Base-by-base conservation (phyloP, 306 rosid species). In the Alnus glutinosa region DNA sequence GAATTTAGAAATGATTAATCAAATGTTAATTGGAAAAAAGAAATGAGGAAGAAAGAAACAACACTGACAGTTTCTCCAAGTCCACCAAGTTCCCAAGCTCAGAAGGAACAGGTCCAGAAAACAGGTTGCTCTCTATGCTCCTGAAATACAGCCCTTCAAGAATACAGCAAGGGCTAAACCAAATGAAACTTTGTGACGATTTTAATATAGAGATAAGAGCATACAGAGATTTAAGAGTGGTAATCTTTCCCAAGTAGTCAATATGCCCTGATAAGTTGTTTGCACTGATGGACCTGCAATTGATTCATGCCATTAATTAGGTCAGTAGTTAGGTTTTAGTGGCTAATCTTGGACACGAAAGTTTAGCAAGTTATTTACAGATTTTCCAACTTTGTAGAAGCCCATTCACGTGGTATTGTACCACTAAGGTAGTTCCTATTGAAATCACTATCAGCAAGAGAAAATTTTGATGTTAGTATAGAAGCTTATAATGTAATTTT, bases 201-300 rank as follows among this genome's bases (percentile, higher is more conserved):
- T 39, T 37, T 6, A 37, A 66, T 11, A 54, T 12, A 66, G 71
- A 15, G 49, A 66, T 37, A 5, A 14, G 36, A 78, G 19, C 80
- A 23, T 78, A 78, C 86, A 83, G 7, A 16, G 54, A 28, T 12
- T 0, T n/a, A 0, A 83, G 80, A 59, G 64, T 58, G 44, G 80
- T 83, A 11, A 83, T 73, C 16, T 50, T 78, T 69, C 80, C 86
- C 69, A 78, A 49, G 77, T 55, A 83, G 54, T 7, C 59, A 51
- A 83, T 78, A 37, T 28, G 70, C 36, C 86, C 86, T 50, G 83
- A 10, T 37, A 83, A 69, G 32, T 83, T 83, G 83, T 83, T 83
- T 1, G 64, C 67, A 59, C 39, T 4, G 48, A 83, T 0, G 58
- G 80, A 23, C 79, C 83, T 80, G 83, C 59, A 66, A 1, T 28